Conservation (phyloP, 108 stramenopile genomes). For the Parietichytrium sp. region DNA sequence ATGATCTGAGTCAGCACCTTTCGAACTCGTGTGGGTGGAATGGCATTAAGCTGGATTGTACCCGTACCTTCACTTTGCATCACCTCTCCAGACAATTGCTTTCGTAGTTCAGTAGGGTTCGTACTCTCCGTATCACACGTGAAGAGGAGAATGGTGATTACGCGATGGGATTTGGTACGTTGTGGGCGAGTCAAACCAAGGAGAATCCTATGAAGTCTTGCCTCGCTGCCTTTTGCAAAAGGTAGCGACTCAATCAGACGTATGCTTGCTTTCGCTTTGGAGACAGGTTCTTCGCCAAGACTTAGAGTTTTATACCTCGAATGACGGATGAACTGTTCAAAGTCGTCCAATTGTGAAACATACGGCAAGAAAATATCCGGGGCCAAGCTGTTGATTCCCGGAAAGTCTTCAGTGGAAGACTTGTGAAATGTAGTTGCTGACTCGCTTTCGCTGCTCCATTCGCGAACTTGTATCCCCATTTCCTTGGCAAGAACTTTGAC, state of each 20-base stretch:
- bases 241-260: neutral
- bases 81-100: neutral
- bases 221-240: neutral
- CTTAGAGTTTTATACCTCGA: neutral
- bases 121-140: neutral
- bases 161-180: too few species aligned
- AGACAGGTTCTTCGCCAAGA: neutral
- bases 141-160: neutral
- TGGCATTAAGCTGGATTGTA: neutral
- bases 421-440: neutral
- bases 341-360: constrained; percentile 6
- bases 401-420: too few species aligned
- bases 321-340: neutral
- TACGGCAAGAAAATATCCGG: neutral
- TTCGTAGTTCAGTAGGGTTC: neutral
- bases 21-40: neutral
- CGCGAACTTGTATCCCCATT: neutral
- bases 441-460: neutral
- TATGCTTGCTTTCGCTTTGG: neutral
- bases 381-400: neutral
- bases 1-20: neutral
- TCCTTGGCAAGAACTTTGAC: neutral
- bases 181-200: neutral
- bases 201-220: neutral
- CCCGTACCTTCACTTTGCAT: neutral